Evolutionary conservation across 352 stramenopile genomes (phyloP), one percentile per base, ranked within the genome.

Genomic region (Pythium aphanidermatum): DNA sequence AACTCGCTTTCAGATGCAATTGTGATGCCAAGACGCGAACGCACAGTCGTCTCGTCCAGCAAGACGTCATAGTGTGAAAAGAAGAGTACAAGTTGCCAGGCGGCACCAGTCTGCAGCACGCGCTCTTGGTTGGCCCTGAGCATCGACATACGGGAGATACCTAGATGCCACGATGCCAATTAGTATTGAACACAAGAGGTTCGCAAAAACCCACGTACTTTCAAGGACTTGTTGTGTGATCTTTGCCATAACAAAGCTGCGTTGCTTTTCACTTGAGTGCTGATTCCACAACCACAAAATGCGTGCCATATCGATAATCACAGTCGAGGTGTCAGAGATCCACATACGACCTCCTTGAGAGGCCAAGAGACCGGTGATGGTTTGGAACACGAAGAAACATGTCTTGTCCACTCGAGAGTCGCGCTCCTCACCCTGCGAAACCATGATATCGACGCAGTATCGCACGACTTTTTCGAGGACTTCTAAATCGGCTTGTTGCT

Each of bases 261-360:
- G 58, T 8, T 63, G 32, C 16, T 30, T 40, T 9, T 70, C 38
- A 41, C 17, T 14, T 16, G 31, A 8, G 32, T 17, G 28, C n/a
- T 83, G 68, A 26, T 86, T 84, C 77, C 75, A 92, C 12, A 84
- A 40, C 80, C 80, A 92, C 8, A 92, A 35, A 30, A 91, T 60
- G 4, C 66, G 77, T 36, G 72, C 67, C 63, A 90, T 76, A 38
- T 94, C 81, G 19, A 80, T 50, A 24, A 86, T 42, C 7, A 94
- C 50, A 10, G 72, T 89, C 16, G 61, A 70, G 20, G 76, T 81
- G 3, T 68, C 41, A 1, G 60, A 55, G 16, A 92, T 74, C 79
- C 80, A 92, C 20, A 66, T 49, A n/a, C 72, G 63, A 14, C 78
- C 78, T 17, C 43, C 53, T 13, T 64, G 46, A 6, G 71, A 88